Percentiles rank a stretch among this genome's conserved stretches.
These are phyloP conservation scores for Dillenia turbinata DNA, from an alignment of 164 flowering plant species.

Conservation along the genomic window DNA sequence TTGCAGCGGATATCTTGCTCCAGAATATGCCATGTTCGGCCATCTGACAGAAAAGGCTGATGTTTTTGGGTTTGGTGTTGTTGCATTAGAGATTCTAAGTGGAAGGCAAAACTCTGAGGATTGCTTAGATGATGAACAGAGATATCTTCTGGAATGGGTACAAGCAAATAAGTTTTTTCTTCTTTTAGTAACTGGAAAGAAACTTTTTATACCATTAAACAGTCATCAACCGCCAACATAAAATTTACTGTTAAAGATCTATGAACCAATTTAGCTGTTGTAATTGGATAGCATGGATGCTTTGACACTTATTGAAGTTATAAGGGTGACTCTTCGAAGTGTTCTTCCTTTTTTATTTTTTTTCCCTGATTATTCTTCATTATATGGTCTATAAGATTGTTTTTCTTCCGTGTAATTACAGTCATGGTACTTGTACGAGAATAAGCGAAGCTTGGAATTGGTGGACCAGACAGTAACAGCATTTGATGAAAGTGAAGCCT, in stretches of 20 bases:
- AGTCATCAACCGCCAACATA: too few species aligned
- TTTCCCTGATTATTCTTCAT: too few species aligned
- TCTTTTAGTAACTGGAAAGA: too few species aligned
- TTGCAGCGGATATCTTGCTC: slow-evolving; percentile 29
- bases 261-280: too few species aligned
- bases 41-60: slow-evolving; percentile 32
- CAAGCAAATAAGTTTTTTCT: too few species aligned
- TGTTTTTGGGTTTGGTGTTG: slow-evolving; percentile 30
- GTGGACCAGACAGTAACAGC: slow-evolving; percentile 29
- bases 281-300: too few species aligned
- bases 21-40: slow-evolving; percentile 35
- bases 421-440: slow-evolving; percentile 56
- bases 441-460: slow-evolving; percentile 25
- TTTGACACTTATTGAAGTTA: too few species aligned
- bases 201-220: too few species aligned
- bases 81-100: slow-evolving; percentile 23
- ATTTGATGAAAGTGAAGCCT: slow-evolving; percentile 31
- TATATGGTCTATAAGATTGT: too few species aligned
- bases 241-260: too few species aligned
- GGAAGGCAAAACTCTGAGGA: slow-evolving; percentile 25
- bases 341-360: too few species aligned
- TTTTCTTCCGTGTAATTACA: slow-evolving; percentile 3
- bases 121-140: slow-evolving; percentile 14
- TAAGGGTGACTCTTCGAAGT: too few species aligned
- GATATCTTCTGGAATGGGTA: slow-evolving; percentile 33